Conservation (phyloP, 2,329 filamentous ascomycete genomes). For the Fusarium burgessii region DNA sequence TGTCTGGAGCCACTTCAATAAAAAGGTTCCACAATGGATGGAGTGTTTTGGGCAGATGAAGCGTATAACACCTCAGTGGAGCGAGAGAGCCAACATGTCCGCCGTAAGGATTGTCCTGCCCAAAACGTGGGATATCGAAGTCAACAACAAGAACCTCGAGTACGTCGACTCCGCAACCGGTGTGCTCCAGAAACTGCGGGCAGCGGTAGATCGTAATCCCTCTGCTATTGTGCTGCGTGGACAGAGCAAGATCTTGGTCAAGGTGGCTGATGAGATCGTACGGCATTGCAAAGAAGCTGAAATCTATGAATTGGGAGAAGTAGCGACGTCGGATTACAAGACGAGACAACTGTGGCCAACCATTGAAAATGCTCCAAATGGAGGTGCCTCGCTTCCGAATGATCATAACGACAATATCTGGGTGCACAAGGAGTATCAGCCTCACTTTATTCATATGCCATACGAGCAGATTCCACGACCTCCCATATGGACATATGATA, state of each 20-base stretch:
- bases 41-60: conserved; percentile 54
- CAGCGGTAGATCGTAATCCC: conserved; percentile 51
- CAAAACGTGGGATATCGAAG: conserved; percentile 50
- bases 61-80: conserved; percentile 51
- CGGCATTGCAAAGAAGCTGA: conserved; percentile 48
- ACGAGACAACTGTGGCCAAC: conserved; percentile 53
- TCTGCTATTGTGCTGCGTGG: conserved; percentile 52
- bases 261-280: conserved; percentile 52
- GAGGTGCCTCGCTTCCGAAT: conserved; percentile 39
- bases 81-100: conserved; percentile 50
- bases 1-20: conserved; percentile 48
- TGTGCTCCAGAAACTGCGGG: conserved; percentile 49
- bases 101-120: conserved; percentile 54
- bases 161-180: conserved; percentile 53
- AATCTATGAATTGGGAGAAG: conserved; percentile 54
- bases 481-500: conserved; percentile 55
- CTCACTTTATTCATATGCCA: conserved; percentile 48
- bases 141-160: conserved; percentile 50
- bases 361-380: conserved; percentile 47
- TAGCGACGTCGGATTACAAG: conserved; percentile 51
- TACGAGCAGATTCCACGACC: conserved; percentile 57
- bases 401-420: conserved; percentile 48
- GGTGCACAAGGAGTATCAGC: conserved; percentile 51
- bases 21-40: conserved; percentile 55
- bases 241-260: conserved; percentile 47